Evolutionary conservation across 495 filamentous ascomycete species (phyloP).

Genomic region (Polyplosphaeria fusca): DNA sequence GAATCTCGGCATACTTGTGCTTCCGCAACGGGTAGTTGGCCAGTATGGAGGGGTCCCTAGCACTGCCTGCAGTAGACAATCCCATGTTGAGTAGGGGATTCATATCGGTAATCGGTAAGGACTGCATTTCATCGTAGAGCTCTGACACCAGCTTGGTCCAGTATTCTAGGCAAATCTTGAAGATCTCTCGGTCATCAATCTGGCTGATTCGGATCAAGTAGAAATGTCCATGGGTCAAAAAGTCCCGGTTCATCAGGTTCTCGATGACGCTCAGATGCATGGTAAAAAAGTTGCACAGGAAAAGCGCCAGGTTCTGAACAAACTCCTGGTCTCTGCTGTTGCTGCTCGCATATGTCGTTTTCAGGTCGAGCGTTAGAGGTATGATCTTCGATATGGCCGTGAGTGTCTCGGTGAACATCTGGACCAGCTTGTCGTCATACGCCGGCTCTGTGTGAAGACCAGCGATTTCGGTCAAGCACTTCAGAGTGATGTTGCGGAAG

Average conservation of each 20-base stretch:
- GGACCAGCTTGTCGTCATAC: constrained; percentile 89
- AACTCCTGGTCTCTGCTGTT: constrained; percentile 96
- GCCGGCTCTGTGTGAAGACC: constrained; percentile 76
- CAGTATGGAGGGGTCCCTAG: constrained; percentile 76
- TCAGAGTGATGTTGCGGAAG: constrained; percentile 93
- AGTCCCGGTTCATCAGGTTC: constrained; percentile 90
- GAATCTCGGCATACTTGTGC: constrained; percentile 92
- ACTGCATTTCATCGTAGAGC: constrained; percentile 98
- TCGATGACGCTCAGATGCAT: constrained; percentile 92
- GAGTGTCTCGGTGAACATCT: constrained; percentile 95
- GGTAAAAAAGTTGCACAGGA: constrained; percentile 92
- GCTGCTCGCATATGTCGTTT: constrained; percentile 81
- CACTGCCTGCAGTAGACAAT: constrained; percentile 63
- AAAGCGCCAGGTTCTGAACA: constrained; percentile 91
- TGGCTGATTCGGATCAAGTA: constrained; percentile 97
- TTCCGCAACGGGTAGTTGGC: constrained; percentile 88
- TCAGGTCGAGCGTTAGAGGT: constrained; percentile 82
- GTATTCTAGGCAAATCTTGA: constrained; percentile 98
- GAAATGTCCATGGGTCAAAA: constrained; percentile 90
- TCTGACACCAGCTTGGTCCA: constrained; percentile 99
- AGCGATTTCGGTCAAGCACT: constrained; percentile 95
- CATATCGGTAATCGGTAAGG: constrained; percentile 83
- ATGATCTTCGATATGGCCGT: constrained; percentile 87
- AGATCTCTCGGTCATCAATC: constrained; percentile 97
- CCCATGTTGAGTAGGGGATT: constrained; percentile 82